phyloP scores from a whole-genome alignment of 805 yeast species.

The Saccharomycopsis sp. region DNA sequence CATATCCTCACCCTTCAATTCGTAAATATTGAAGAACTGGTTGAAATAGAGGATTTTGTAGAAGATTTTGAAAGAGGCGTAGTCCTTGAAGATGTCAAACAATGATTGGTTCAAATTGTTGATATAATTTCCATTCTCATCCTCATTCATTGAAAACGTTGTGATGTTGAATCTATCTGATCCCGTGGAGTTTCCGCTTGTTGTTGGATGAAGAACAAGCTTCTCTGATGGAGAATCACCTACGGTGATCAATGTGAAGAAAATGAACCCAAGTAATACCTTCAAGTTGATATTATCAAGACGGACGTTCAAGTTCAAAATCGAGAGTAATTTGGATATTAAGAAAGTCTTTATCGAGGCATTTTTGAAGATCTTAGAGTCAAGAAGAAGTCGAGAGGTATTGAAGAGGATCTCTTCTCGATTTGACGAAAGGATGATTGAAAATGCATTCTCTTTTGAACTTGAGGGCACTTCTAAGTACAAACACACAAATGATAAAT shows the following conservation, averaged over 20 bases:
- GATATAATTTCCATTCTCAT: constrained; percentile 17
- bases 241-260: constrained; percentile 7
- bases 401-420: constrained; percentile 18
- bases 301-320: constrained; percentile 19
- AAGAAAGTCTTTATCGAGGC: constrained; percentile 9
- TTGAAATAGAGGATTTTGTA: constrained; percentile 21
- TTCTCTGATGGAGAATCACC: constrained; percentile 2
- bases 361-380: constrained; percentile 11
- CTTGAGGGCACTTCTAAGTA: constrained; percentile 15
- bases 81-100: constrained; percentile 10
- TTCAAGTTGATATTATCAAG: constrained; percentile 19
- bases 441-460: constrained; percentile 10
- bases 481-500: constrained; percentile 15
- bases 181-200: not conserved
- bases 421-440: constrained; percentile 14
- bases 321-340: constrained; percentile 16
- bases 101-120: constrained; percentile 11
- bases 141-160: constrained; percentile 16
- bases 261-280: constrained; percentile 19
- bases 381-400: constrained; percentile 7
- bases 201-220: not conserved
- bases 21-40: constrained; percentile 10
- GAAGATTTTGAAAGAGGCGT: constrained; percentile 19
- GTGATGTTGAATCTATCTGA: constrained; percentile 8
- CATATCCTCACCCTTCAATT: not conserved